These are phyloP conservation scores for Meripilus lineatus DNA, from an alignment of 1,284 basidiomycete genomes.

Conservation along the genomic window DNA sequence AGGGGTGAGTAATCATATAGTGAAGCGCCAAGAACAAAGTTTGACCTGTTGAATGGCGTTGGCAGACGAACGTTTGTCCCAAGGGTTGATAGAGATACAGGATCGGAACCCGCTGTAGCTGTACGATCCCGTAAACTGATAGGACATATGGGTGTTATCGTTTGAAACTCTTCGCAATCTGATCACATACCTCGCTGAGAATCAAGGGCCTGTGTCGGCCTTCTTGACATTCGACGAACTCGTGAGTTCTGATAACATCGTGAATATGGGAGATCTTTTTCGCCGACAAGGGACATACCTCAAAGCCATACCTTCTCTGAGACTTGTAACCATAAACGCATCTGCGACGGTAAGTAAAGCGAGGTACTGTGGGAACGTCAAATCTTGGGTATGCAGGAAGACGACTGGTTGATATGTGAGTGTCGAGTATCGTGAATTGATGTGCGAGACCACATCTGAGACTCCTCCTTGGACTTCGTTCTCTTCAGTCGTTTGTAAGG, in stretches of 20 bases:
- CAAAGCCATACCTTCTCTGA: slow-evolving; percentile 87
- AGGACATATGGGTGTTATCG: background rate
- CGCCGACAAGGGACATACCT: slow-evolving; percentile 22
- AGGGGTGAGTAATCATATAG: slow-evolving; percentile 4
- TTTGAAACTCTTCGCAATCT: background rate
- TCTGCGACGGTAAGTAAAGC: slow-evolving; percentile 81
- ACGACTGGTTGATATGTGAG: slow-evolving; percentile 87
- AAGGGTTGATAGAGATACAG: slow-evolving; percentile 83
- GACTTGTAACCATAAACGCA: slow-evolving; percentile 80
- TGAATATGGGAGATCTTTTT: background rate
- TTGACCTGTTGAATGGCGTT: slow-evolving; percentile 61
- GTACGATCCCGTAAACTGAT: slow-evolving; percentile 81
- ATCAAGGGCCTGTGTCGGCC: slow-evolving; percentile 67
- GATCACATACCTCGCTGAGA: slow-evolving; percentile 56
- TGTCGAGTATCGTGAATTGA: slow-evolving; percentile 80
- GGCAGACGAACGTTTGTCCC: slow-evolving; percentile 72
- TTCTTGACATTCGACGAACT: slow-evolving; percentile 82
- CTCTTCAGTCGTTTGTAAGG: slow-evolving; percentile 76
- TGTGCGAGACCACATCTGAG: slow-evolving; percentile 72
- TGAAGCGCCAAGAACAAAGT: background rate
- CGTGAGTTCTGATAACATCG: slow-evolving; percentile 51
- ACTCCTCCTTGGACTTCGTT: slow-evolving; percentile 74
- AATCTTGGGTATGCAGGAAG: slow-evolving; percentile 82
- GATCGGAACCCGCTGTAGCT: slow-evolving; percentile 82
- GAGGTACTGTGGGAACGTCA: slow-evolving; percentile 84